Percentiles rank a stretch among this genome's conserved stretches.
These are phyloP conservation scores for Nigrospora oryzae DNA, from an alignment of 2,329 filamentous ascomycete species.

Conservation along the genomic window DNA sequence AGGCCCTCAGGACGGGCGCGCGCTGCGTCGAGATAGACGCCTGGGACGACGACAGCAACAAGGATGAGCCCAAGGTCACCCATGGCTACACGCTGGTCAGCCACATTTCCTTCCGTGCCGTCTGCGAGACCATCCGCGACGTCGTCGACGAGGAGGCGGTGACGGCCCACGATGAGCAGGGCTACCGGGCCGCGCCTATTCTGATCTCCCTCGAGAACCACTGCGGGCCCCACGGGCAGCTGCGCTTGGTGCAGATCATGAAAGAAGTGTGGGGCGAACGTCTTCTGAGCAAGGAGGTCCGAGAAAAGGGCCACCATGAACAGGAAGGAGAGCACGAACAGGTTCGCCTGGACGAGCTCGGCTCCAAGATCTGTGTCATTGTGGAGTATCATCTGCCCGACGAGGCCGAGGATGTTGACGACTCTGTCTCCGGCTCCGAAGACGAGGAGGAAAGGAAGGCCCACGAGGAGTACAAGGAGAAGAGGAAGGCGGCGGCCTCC, in stretches of 20 bases:
- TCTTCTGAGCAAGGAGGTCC: constrained; percentile 48
- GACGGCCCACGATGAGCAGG: constrained; percentile 27
- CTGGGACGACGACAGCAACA: constrained; percentile 56
- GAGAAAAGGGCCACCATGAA: constrained; percentile 45
- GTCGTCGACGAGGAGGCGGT: constrained; percentile 50
- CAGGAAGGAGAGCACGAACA: constrained; percentile 42
- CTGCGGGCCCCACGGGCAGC: constrained; percentile 50
- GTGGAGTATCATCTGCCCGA: constrained; percentile 57
- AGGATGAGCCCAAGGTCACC: constrained; percentile 60
- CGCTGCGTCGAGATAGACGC: constrained; percentile 68
- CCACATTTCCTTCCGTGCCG: constrained; percentile 53
- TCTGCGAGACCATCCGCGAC: constrained; percentile 58
- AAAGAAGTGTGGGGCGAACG: constrained; percentile 52
- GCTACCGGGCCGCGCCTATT: constrained; percentile 43
- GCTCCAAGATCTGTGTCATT: constrained; percentile 56
- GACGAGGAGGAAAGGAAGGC: constrained; percentile 35
- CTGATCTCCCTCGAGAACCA: constrained; percentile 62
- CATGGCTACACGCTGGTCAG: constrained; percentile 63
- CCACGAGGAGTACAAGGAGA: constrained; percentile 42
- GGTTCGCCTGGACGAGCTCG: constrained; percentile 50
- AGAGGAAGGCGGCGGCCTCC: constrained; percentile 38
- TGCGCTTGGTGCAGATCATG: constrained; percentile 57
- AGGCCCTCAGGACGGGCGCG: constrained; percentile 52
- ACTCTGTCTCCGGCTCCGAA: constrained; percentile 13
- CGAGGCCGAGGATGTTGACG: constrained; percentile 33